Conservation (phyloP, 1,284 basidiomycete genomes). For the Ganoderma boninense region DNA sequence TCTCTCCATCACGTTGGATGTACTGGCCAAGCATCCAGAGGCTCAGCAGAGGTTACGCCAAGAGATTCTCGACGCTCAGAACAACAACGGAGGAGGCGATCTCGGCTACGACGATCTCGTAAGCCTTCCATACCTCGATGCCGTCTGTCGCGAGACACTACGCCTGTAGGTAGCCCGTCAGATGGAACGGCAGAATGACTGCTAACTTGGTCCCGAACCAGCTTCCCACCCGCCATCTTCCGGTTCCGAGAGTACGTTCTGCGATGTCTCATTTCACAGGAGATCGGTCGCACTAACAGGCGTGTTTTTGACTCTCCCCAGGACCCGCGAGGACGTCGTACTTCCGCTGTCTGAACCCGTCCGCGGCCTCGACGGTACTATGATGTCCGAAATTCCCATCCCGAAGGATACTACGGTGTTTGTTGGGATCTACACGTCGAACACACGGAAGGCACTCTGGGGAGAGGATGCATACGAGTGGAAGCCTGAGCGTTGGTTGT, state of each 20-base stretch:
- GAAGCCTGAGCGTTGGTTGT: conserved; percentile 30
- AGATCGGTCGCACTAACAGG: not conserved
- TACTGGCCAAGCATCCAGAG: conserved; percentile 21
- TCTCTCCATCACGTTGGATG: conserved; percentile 21
- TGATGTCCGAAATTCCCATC: conserved; percentile 26
- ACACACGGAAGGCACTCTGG: conserved; percentile 24
- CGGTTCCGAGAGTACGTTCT: conserved; percentile 25
- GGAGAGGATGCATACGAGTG: conserved; percentile 27
- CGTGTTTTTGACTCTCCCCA: not conserved
- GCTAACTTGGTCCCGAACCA: not conserved
- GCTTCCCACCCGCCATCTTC: conserved; percentile 26
- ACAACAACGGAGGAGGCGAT: conserved; percentile 23
- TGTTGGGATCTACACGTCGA: conserved; percentile 25
- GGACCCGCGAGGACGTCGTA: conserved; percentile 26
- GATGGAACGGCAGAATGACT: not conserved
- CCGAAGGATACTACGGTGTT: conserved; percentile 23
- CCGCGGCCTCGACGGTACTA: conserved; percentile 20
- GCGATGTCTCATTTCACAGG: too few relatives aligned
- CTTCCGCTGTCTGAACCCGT: conserved; percentile 26
- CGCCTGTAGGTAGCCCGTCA: conserved; percentile 27
- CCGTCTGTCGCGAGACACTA: conserved; percentile 31
- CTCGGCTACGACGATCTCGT: conserved; percentile 30
- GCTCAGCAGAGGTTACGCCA: conserved; percentile 20
- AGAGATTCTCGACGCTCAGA: conserved; percentile 17
- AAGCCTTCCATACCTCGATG: conserved; percentile 30